Conservation (phyloP, 2,329 filamentous ascomycete species). For the Botrytis tulipae region DNA sequence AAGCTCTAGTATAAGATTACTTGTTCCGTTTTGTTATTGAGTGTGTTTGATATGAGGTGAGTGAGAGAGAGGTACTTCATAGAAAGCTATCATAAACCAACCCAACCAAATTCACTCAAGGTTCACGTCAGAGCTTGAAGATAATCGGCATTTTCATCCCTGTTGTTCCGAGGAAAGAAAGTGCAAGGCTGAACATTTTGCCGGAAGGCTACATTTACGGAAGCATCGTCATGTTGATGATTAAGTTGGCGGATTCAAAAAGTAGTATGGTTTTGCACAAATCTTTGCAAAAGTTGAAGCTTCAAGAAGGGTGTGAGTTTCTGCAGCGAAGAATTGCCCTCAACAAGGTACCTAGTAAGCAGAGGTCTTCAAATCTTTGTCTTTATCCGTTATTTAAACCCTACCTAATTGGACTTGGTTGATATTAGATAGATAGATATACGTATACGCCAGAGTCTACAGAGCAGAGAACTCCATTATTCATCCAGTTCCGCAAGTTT, state of each 20-base stretch:
- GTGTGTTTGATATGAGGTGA: conserved; percentile 11
- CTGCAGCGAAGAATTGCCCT: background rate
- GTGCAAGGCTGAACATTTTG: conserved; percentile 13
- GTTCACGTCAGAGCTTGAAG: conserved; percentile 2
- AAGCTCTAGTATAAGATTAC: background rate
- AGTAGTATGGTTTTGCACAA: background rate
- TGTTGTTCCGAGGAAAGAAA: conserved; percentile 4
- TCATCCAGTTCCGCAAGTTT: background rate
- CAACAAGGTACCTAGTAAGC: background rate
- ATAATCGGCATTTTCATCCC: background rate
- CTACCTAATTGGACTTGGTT: background rate
- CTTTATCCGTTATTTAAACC: background rate
- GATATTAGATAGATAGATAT: background rate
- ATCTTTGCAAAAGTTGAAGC: background rate
- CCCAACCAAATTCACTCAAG: background rate
- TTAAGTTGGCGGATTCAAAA: no score
- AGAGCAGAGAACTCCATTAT: background rate
- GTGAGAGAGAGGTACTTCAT: background rate
- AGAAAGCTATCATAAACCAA: background rate
- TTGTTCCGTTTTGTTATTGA: background rate
- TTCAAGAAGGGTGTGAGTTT: background rate
- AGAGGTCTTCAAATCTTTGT: background rate
- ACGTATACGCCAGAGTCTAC: no score
- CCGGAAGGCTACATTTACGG: background rate
- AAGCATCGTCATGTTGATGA: background rate